Percentiles rank a stretch among this genome's conserved stretches.
Conservation (phyloP, 768 basidiomycete species). For the Lactifluus piperatus region DNA sequence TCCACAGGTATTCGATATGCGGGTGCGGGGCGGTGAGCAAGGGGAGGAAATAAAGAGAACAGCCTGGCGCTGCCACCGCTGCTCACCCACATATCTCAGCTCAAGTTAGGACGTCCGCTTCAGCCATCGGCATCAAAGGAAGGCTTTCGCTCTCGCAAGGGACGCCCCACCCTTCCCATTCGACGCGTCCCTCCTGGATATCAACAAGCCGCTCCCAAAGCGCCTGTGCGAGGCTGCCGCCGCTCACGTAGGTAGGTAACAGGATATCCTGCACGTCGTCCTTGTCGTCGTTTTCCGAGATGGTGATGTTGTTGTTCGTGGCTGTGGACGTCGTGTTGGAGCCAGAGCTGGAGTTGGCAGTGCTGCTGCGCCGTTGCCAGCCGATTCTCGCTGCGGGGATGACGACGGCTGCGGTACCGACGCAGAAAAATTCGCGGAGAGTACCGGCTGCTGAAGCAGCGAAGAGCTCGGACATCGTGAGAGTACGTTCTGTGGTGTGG, state of each 20-base stretch:
- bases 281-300: not conserved
- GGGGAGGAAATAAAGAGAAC: too few relatives aligned
- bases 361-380: constrained; percentile 41
- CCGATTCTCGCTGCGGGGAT: constrained; percentile 67
- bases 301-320: too few relatives aligned
- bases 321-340: too few relatives aligned
- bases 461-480: constrained; percentile 38
- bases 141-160: constrained; percentile 26
- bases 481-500: constrained; percentile 35
- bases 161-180: constrained; percentile 62
- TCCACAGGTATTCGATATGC: too few relatives aligned
- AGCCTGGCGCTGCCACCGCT: too few relatives aligned
- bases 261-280: constrained; percentile 5
- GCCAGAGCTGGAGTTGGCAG: too few relatives aligned
- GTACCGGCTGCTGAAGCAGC: constrained; percentile 20
- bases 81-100: too few relatives aligned
- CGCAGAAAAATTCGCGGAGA: constrained; percentile 45
- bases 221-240: constrained; percentile 48
- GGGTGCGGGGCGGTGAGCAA: too few relatives aligned
- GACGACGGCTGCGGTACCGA: constrained; percentile 79
- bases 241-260: constrained; percentile 50
- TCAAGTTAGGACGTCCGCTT: too few relatives aligned
- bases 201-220: constrained; percentile 67
- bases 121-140: too few relatives aligned
- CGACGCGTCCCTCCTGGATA: constrained; percentile 60